Percentiles rank a stretch among this genome's conserved stretches.
Evolutionary conservation across 192 early-diverging fungal species (phyloP).

Genomic region (Rhizophagus clarus): DNA sequence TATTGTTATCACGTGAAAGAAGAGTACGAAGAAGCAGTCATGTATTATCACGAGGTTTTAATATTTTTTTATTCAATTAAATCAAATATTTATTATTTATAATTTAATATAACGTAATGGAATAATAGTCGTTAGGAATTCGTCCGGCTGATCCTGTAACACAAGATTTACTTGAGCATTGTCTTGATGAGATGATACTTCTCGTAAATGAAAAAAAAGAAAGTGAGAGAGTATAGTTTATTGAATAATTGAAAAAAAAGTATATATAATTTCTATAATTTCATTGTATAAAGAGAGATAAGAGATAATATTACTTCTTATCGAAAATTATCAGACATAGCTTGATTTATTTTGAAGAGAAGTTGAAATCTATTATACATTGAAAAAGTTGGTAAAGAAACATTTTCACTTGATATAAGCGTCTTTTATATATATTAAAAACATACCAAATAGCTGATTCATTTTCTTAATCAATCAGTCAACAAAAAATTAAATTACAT

Average conservation of each 20-base stretch:
- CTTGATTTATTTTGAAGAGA: not conserved
- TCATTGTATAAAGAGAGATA: not conserved
- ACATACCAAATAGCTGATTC: not conserved
- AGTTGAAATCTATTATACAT: not conserved
- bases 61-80: not conserved
- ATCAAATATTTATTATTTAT: not conserved
- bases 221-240: not conserved
- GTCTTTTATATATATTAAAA: no score
- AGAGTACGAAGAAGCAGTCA: constrained; percentile 4
- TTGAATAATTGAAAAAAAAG: not conserved
- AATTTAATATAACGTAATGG: not conserved
- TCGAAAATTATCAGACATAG: no score
- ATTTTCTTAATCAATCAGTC: not conserved
- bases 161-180: not conserved
- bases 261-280: not conserved
- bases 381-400: no score
- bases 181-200: constrained; percentile 12
- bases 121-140: constrained; percentile 4
- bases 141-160: constrained; percentile 5
- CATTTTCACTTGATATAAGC: no score
- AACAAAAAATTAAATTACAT: not conserved
- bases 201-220: not conserved
- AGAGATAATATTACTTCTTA: no score
- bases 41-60: constrained; percentile 17
- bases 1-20: constrained; percentile 15